These are phyloP conservation scores for Tanacetum coccineum DNA, from an alignment of 129 eudicot genomes.

Conservation along the genomic window DNA sequence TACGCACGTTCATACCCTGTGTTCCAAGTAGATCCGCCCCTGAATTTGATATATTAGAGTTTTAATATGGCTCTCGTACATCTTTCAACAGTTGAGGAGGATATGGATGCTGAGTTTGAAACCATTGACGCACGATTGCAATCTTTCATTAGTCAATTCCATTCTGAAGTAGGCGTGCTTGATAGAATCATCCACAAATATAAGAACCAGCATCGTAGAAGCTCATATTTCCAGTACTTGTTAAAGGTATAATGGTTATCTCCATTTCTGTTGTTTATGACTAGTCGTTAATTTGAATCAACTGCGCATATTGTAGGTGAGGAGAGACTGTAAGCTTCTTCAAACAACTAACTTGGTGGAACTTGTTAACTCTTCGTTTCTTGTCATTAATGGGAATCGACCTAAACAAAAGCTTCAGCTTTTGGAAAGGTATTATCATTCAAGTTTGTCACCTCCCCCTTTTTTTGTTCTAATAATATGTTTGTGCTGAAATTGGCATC, in stretches of 20 bases:
- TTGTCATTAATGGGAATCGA: constrained; percentile 51
- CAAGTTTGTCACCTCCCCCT: not conserved
- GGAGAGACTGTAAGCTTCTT: constrained; percentile 80
- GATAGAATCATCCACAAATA: constrained; percentile 82
- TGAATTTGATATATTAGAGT: not conserved
- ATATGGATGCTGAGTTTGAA: constrained; percentile 63
- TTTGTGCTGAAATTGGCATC: not conserved
- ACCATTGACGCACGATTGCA: constrained; percentile 50
- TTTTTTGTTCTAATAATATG: not conserved
- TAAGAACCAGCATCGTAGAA: constrained; percentile 86
- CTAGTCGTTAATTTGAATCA: not conserved
- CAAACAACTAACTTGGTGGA: constrained; percentile 60
- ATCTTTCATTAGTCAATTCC: constrained; percentile 66
- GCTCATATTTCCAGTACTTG: constrained; percentile 70
- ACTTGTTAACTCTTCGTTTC: constrained; percentile 51
- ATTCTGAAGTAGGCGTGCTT: constrained; percentile 61
- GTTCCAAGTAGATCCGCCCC: too few species aligned
- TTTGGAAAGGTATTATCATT: constrained; percentile 57
- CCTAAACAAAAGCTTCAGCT: constrained; percentile 75
- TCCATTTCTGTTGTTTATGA: too few species aligned
- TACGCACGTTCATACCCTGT: too few species aligned
- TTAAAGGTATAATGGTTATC: constrained; percentile 47
- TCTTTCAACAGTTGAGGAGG: constrained; percentile 15
- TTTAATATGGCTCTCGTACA: not conserved
- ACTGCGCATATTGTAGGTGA: constrained; percentile 42